Evolutionary conservation across 106 monocot species (phyloP), one percentile per base, ranked within the genome.

Genomic region (Apostasia ramifera): DNA sequence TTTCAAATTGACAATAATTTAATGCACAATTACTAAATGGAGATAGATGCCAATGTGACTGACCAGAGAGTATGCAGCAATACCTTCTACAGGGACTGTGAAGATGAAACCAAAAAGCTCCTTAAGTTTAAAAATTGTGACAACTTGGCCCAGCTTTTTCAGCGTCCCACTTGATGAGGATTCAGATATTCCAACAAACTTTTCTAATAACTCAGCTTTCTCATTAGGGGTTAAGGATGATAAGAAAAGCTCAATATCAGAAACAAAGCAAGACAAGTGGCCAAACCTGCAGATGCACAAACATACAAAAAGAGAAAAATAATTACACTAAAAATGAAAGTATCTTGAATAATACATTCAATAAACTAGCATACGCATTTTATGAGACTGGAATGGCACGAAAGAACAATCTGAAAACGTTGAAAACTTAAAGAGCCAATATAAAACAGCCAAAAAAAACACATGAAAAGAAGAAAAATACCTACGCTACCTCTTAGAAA

Each of bases 191-290:
- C 54, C 70, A 43, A 69, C 66, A 57, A 82, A 77, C 57, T 68
- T 81, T 8, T 74, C 73, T 57, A 89, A 65, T 55, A 93, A 53
- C 7, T 83, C 81, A 47, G 61, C 40, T 71, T 71, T 92, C 69
- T 98, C 97, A 55, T 68, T 61, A 5, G 75, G 11, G 6, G 73
- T 78, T 59, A 98, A 78, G 7, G 76, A 38, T 46, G 65, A 73
- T 53, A 83, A 63, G 68, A 82, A 93, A 12, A 50, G 57, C 72
- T 98, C 81, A 38, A 98, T 73, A 78, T 98, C 97, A 70, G 97
- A 89, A 59, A 87, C 72, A 73, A 87, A 90, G 53, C 79, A 87
- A 73, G 86, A 75, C 71, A 89, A 75, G 70, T 98, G 89, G 66
- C 81, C 74, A 63, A 98, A 98, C 87, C 92, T 98, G 92, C 55